Conservation (phyloP, 768 basidiomycete species). For the Tricholoma hemisulphureum region DNA sequence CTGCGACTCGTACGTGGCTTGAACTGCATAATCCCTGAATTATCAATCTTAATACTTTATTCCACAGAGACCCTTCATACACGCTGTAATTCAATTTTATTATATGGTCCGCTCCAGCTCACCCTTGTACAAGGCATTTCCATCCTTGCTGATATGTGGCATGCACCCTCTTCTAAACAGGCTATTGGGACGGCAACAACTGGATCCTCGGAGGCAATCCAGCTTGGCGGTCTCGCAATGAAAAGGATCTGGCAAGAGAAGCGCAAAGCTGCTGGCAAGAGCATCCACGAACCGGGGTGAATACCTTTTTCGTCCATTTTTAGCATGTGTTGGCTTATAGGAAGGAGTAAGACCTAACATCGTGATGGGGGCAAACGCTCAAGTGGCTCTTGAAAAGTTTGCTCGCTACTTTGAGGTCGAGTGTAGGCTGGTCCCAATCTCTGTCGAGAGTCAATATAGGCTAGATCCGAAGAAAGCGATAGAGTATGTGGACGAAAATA, state of each 20-base stretch:
- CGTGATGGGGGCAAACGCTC: conserved; percentile 69
- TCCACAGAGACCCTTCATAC: conserved; percentile 49
- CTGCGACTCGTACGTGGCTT: conserved; percentile 48
- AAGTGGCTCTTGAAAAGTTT: conserved; percentile 71
- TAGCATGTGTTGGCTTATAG: not conserved
- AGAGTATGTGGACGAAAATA: conserved; percentile 70
- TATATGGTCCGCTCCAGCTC: not conserved
- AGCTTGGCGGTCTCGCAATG: conserved; percentile 74
- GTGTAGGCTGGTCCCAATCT: conserved; percentile 51
- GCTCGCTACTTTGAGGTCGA: conserved; percentile 74
- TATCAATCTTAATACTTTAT: not conserved
- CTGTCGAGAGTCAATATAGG: conserved; percentile 50
- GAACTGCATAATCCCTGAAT: not conserved
- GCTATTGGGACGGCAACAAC: conserved; percentile 73
- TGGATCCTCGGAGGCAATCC: conserved; percentile 69
- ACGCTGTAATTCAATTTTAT: conserved; percentile 3
- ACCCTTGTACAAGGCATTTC: conserved; percentile 35
- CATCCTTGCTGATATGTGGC: conserved; percentile 63
- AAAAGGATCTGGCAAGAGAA: conserved; percentile 70
- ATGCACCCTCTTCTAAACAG: conserved; percentile 58
- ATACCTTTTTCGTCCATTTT: conserved; percentile 9
- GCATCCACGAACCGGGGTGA: conserved; percentile 76
- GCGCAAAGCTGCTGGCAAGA: conserved; percentile 63
- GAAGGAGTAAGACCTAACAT: conserved; percentile 53
- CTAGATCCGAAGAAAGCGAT: conserved; percentile 63